A percentile compares a stretch with the other conserved stretches of the same genome.
Evolutionary conservation across 805 yeast genomes (phyloP).

Genomic region (Zygotorulaspora sp.): DNA sequence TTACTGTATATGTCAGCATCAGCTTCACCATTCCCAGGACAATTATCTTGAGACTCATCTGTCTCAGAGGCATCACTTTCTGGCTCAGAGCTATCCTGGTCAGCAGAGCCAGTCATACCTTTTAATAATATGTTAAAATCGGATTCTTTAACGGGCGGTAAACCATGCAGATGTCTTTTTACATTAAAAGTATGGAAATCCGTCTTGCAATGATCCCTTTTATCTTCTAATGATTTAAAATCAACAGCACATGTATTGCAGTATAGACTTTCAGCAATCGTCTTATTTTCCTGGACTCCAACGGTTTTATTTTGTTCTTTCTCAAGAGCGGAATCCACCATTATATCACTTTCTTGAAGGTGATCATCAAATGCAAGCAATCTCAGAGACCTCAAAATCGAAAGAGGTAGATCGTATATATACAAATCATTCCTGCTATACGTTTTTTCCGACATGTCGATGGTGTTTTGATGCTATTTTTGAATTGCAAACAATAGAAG

Average conservation of each 20-base stretch:
- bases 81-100: constrained; percentile 59
- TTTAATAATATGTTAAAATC: constrained; percentile 49
- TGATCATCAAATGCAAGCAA: constrained; percentile 55
- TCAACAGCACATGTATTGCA: constrained; percentile 28
- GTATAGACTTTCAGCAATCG: constrained; percentile 7
- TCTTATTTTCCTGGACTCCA: constrained; percentile 13
- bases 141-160: constrained; percentile 46
- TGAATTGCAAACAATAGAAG: too few relatives aligned
- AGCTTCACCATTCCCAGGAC: constrained; percentile 37
- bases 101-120: constrained; percentile 38
- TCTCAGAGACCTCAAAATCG: constrained; percentile 44
- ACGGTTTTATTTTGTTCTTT: not conserved
- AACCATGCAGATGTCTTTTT: constrained; percentile 46
- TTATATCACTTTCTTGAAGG: constrained; percentile 32
- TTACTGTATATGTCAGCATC: constrained; percentile 24
- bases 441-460: not conserved
- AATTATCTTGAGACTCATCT: constrained; percentile 24
- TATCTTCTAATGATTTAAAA: constrained; percentile 15
- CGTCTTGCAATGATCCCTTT: constrained; percentile 49
- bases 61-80: constrained; percentile 31
- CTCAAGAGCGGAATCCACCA: not conserved
- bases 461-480: too few relatives aligned
- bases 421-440: constrained; percentile 40
- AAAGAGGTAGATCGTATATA: constrained; percentile 43
- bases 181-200: constrained; percentile 58